Conservation (phyloP, 192 early-diverging fungal species). For the Haplosporangium gracile region DNA sequence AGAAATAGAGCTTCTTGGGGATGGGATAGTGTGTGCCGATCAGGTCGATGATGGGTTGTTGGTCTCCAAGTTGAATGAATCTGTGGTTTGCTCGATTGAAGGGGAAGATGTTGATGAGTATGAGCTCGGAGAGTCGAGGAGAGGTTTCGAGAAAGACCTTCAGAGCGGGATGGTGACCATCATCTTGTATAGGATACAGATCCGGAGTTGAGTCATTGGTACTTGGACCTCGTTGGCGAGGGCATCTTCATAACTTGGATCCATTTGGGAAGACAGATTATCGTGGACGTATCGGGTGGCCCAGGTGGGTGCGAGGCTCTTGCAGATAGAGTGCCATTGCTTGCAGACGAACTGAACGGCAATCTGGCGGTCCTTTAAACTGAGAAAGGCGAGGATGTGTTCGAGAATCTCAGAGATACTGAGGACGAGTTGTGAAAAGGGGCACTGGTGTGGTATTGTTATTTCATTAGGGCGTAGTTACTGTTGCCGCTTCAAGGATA, state of each 20-base stretch:
- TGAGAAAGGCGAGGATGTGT: neutral
- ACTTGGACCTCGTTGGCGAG: neutral
- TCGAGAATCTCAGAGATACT: neutral
- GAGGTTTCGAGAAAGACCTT: neutral
- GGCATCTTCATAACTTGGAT: neutral
- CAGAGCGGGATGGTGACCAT: neutral
- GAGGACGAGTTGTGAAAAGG: neutral
- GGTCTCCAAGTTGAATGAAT: neutral
- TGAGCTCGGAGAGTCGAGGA: neutral
- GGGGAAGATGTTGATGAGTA: neutral
- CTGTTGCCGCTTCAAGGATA: neutral
- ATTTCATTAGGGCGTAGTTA: neutral
- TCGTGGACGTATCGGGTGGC: neutral
- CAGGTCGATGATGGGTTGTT: neutral
- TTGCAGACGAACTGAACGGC: neutral
- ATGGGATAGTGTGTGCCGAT: neutral
- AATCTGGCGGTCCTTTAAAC: neutral
- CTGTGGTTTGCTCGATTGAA: neutral
- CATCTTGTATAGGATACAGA: neutral
- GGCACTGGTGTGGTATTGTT: neutral
- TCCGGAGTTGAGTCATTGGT: neutral
- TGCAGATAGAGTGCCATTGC: neutral
- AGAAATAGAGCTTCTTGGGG: neutral
- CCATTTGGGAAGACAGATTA: neutral
- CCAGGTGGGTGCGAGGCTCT: neutral